Evolutionary conservation across 805 yeast species (phyloP), one percentile per base, ranked within the genome.

Genomic region (Metschnikowia borealis): DNA sequence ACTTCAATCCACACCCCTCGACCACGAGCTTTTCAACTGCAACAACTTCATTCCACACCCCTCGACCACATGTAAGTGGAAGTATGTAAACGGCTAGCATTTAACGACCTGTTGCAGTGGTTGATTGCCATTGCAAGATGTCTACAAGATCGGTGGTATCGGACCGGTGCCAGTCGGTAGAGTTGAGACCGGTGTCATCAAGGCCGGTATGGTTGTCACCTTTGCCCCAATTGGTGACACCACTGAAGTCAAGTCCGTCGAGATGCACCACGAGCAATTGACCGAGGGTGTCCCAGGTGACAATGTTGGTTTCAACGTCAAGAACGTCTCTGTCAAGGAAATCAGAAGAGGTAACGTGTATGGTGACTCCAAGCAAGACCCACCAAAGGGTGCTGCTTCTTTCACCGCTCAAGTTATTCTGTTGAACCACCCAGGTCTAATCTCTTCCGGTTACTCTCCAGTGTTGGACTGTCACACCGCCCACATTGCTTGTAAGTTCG

Each of bases 161-260:
- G 91, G 90, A 66, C 84, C 92, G 68, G 95, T 87, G 80, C 92
- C 94, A 76, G 89, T 85, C 79, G 96, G 95, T 68, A 85, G 94
- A 81, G 90, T 87, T 68, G 94, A 87, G 82, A 87, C 95, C 74
- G 96, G 96, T 82, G 77, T 82, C 62, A 87, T 87, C 79, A 86
- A 87, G 83, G 83, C 92, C 69, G 95, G 94, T 80, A 87, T 87
- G 89, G 83, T 87, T 68, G 91, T 87, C 58, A 78, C 88, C 68
- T 85, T 87, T 67, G 90, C 95, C 73, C 96, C 96, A 76, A 86
- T 90, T 68, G 89, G 88, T 75, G 89, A 85, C 70, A 84, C 89
- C 73, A 87, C 94, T 39, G 89, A 85, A 74, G 94, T 87, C 72
- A 89, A 88, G 81, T 83, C 91, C 74, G 90, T 87, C 62, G 89